Conservation (phyloP, 1,284 basidiomycete genomes). For the Ustilago bromivora region DNA sequence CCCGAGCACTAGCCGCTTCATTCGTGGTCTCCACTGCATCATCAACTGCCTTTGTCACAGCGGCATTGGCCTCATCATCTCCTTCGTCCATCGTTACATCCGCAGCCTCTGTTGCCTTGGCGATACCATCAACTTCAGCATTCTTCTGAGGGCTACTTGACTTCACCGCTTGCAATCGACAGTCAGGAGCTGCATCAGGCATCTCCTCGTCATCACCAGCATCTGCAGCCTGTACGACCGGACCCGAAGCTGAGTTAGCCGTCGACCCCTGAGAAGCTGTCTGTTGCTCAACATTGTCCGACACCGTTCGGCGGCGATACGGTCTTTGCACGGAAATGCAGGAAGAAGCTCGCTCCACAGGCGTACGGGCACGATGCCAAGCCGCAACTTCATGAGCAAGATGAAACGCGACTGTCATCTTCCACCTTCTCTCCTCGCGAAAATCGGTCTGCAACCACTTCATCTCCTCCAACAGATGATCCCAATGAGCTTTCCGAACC, state of each 20-base stretch:
- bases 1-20: slow-evolving; percentile 49
- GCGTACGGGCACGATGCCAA: slow-evolving; percentile 82
- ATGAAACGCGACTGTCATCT: slow-evolving; percentile 84
- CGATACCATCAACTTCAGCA: not conserved
- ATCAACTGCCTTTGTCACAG: slow-evolving; percentile 57
- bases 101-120: not conserved
- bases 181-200: slow-evolving; percentile 9
- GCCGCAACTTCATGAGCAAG: slow-evolving; percentile 85
- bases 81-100: slow-evolving; percentile 40
- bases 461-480: slow-evolving; percentile 96
- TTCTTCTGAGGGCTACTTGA: not conserved
- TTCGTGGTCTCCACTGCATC: slow-evolving; percentile 55
- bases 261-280: slow-evolving; percentile 10
- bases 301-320: slow-evolving; percentile 28
- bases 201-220: slow-evolving; percentile 28
- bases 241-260: not conserved
- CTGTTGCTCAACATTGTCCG: slow-evolving; percentile 40
- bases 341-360: slow-evolving; percentile 76
- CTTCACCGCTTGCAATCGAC: not conserved
- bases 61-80: slow-evolving; percentile 59
- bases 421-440: slow-evolving; percentile 93
- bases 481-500: slow-evolving; percentile 89
- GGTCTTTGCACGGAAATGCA: slow-evolving; percentile 72
- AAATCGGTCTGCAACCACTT: slow-evolving; percentile 98
- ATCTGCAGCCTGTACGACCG: slow-evolving; percentile 2